Base-by-base conservation (phyloP, 768 basidiomycete species). In the Tremella yokohamensis region DNA sequence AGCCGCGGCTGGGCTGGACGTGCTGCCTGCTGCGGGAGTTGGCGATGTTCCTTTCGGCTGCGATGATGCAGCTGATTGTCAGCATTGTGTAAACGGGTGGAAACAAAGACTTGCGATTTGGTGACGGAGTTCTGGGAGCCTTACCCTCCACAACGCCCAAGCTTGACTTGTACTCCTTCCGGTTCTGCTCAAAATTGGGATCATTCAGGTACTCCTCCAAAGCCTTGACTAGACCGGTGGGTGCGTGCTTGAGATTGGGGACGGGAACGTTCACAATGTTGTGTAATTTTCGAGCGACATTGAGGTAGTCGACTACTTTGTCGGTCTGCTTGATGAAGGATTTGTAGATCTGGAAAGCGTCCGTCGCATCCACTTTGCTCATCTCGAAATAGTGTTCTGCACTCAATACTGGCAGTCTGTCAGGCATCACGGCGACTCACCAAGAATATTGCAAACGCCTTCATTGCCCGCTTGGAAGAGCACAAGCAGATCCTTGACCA, bases 381-480 rank as follows among this genome's bases (percentile, higher is more conserved):
- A 98, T 98, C 74, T 96, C 93, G 69, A 98, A 97, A 77, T 96
- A 99, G 78, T 94, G 88, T 71, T 97, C 92, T 82, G 59, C 3
- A 29, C 12, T 19, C 9, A 18, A n/a, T 34, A 34, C 11, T 34
- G 29, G 29, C 29, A 34, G 29, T 34, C 38, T 20, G 18, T 67
- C 34, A 40, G 25, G 29, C 42, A n/a, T 25, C 19, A 47, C 13
- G 37, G 29, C 29, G 24, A 62, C 78, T 29, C 39, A 81, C 81
- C 81, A 3, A 82, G 75, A 18, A 82, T 70, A 62, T 82, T 82
- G 75, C 81, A 81, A 38, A 82, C 90, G 40, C 93, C 96, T 72
- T 99, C 96, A 66, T 99, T 99, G 40, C 90, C 87, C 1, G 91
- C 91, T 73, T 96, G 92, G 74, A 97, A 97, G 16, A 98, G 81